Evolutionary conservation across 169 alveolate genomes (phyloP), one percentile per base, ranked within the genome.

Genomic region (Plasmodium malariae): DNA sequence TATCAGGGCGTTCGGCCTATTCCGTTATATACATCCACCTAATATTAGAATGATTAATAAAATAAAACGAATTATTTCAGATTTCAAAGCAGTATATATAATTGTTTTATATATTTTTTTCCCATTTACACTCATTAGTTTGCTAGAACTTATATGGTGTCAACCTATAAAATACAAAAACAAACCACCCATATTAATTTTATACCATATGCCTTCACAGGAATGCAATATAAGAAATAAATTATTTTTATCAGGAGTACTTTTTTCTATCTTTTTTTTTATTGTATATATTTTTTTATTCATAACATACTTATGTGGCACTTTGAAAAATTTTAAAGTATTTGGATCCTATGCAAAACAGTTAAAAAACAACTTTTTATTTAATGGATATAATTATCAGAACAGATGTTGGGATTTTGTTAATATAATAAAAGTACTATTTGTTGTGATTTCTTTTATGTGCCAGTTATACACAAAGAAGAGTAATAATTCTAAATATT

Each of bases 101-200:
- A 71, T 86, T 36, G 40, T 88, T 26, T 70, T 91, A 70, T 94
- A 92, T 74, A 43, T 92, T 32, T 73, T 88, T 68, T 88, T 94
- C 55, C 95, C 93, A 40, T 94, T 94, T 59, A 92, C 88, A 24
- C 74, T 93, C 57, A 92, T 85, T 32, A 94, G 74, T 78, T 65
- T 92, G 14, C 48, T 94, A 55, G 95, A 94, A 71, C 83, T 91
- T 24, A 43, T 94, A 34, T 94, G 95, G 96, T 94, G 96, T 57
- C 95, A 92, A 26, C 67, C 83, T n/a, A 87, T 92, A 34, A 74
- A 92, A 45, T 94, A 94, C 87, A 94, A 90, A 80, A 30, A 45
- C 30, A 88, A 92, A 32, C 26, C 21, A 5, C 85, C 92, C 19
- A 72, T 92, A 26, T 43, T 71, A 7, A 92, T 94, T 21, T 69